Evolutionary conservation across 192 early-diverging fungal species (phyloP).

Genomic region (Linnemannia schmuckeri): DNA sequence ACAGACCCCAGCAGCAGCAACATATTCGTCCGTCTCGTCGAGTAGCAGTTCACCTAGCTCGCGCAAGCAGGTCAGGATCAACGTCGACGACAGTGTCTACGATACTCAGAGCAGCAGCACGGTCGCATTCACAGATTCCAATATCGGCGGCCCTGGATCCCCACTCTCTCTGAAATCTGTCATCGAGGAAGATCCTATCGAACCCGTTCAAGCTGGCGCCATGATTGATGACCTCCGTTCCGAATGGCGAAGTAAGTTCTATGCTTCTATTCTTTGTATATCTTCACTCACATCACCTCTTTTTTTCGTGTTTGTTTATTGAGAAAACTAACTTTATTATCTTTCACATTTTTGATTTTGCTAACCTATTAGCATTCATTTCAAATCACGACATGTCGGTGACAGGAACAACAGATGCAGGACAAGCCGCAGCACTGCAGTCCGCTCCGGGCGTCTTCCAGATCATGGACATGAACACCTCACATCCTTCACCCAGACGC

Average conservation of each 20-base stretch:
- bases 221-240: conserved; percentile 34
- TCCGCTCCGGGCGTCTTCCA: background rate
- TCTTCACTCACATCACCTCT: background rate
- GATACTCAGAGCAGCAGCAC: background rate
- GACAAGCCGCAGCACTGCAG: background rate
- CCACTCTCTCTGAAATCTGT: background rate
- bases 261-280: background rate
- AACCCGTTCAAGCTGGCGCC: conserved; percentile 14
- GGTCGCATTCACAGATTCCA: background rate
- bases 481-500: background rate
- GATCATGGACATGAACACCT: conserved; percentile 1
- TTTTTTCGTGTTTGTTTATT: conserved; percentile 6
- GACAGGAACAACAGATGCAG: background rate
- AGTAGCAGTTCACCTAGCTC: background rate
- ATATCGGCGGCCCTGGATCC: conserved; percentile 15
- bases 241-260: conserved; percentile 49
- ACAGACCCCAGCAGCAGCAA: background rate
- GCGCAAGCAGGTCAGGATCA: background rate
- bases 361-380: conserved; percentile 30
- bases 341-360: background rate
- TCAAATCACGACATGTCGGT: conserved; percentile 30
- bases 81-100: background rate
- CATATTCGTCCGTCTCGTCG: background rate
- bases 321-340: background rate
- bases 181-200: conserved; percentile 20